These are phyloP conservation scores for Mrakia frigida DNA, from an alignment of 768 basidiomycete genomes.

Conservation along the genomic window DNA sequence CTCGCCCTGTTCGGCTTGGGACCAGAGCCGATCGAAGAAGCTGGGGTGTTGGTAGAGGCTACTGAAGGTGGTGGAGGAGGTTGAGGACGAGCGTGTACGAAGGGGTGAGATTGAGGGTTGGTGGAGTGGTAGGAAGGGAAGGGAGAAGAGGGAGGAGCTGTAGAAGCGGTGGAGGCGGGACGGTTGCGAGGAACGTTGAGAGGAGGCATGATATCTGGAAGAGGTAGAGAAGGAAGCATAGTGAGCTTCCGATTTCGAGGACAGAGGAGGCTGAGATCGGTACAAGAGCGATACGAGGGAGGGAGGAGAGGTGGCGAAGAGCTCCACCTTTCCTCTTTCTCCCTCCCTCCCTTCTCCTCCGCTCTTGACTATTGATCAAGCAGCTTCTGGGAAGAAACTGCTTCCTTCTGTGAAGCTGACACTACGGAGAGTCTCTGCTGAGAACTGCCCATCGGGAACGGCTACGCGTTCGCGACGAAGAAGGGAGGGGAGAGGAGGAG, in stretches of 20 bases:
- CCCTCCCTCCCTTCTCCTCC: neutral
- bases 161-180: neutral
- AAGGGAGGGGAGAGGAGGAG: neutral
- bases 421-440: no score
- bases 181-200: neutral
- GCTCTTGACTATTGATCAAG: neutral
- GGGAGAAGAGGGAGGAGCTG: neutral
- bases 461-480: neutral
- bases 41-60: neutral
- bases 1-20: constrained; percentile 4
- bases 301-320: neutral
- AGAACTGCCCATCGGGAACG: no score
- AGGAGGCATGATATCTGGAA: neutral
- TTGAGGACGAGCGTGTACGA: neutral
- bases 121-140: constrained; percentile 16
- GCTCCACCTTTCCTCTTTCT: neutral
- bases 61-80: neutral
- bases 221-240: neutral
- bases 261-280: neutral
- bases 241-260: neutral
- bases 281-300: neutral
- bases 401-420: no score
- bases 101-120: neutral
- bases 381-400: neutral
- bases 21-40: neutral